Evolutionary conservation across 2,329 filamentous ascomycete species (phyloP), one percentile per base, ranked within the genome.

Genomic region (Phoma sp.): DNA sequence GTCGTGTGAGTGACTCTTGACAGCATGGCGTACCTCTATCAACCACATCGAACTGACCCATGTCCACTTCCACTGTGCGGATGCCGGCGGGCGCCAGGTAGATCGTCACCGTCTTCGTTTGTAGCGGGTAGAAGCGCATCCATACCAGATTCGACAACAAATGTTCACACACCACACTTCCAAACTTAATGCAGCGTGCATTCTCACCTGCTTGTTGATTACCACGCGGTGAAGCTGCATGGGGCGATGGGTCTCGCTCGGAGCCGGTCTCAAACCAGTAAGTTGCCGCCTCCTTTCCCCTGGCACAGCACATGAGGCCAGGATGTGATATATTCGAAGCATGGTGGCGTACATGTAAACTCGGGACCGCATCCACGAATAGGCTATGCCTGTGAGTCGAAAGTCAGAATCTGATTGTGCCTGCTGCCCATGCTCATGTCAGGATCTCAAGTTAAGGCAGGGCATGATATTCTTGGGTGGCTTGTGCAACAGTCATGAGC

Each of bases 211-310:
- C 14, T 14, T n/a, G 17, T 48, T 33, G n/a, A 28, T 37, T 47
- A 30, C 46, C 46, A 50, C 29, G 42, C 46, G 40, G 18, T 21
- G n/a, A 4, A 42, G 34, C 26, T 50, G 42, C 53, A 56, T 42
- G 18, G 23, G 21, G 46, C 36, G 10, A 33, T 42, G 34, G 34
- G 20, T 25, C 26, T 46, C 3, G 30, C 2, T 21, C 42, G 53
- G 53, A 36, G 25, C n/a, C 29, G 11, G 25, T 11, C 40, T 50
- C 46, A 23, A 50, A 42, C 29, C 7, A 25, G 42, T 38, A 48
- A 45, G 51, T 47, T 56, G 47, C 40, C 53, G 47, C 36, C 47
- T 34, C 18, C 29, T 6, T 42, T 45, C 42, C n/a, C 53, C 51
- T 54, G 51, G n/a, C 45, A 49, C 29, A 12, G 39, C 18, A 39